Percentiles rank a stretch among this genome's conserved stretches.
Evolutionary conservation across 129 eudicot species (phyloP).

Genomic region (Arctium lappa): DNA sequence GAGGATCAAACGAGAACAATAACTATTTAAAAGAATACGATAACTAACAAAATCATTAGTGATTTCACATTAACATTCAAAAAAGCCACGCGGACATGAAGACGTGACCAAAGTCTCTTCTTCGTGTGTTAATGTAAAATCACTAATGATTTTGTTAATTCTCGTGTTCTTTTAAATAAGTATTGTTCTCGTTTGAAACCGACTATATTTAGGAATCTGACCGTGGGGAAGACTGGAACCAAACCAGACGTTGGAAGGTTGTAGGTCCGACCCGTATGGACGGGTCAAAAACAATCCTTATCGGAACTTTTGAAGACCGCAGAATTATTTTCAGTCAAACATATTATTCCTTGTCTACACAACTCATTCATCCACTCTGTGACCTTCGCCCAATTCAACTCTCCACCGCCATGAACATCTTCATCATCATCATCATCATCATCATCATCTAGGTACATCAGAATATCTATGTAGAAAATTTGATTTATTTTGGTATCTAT

Average conservation of each 20-base stretch:
- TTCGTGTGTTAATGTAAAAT: too few species aligned
- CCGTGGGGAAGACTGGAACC: too few species aligned
- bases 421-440: neutral
- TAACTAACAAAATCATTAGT: too few species aligned
- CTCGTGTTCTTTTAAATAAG: too few species aligned
- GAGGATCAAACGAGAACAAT: too few species aligned
- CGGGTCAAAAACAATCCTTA: conserved; percentile 13
- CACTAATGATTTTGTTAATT: too few species aligned
- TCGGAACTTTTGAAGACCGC: conserved; percentile 8
- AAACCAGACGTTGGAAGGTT: neutral
- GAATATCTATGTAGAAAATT: neutral
- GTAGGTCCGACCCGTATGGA: conserved; percentile 4
- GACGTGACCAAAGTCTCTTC: too few species aligned
- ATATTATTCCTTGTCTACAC: conserved; percentile 10
- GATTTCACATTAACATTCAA: too few species aligned
- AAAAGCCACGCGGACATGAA: too few species aligned
- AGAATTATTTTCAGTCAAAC: conserved; percentile 10
- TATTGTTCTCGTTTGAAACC: too few species aligned
- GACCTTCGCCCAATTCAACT: conserved; percentile 18
- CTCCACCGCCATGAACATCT: conserved; percentile 16
- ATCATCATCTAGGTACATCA: conserved; percentile 15
- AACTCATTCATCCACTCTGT: conserved; percentile 23
- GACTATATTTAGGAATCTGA: too few species aligned
- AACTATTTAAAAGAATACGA: too few species aligned
- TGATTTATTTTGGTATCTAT: neutral